A percentile compares a stretch with the other conserved stretches of the same genome.
Conservation (phyloP, 108 stramenopile genomes). For the Cylindrotheca closterium region DNA sequence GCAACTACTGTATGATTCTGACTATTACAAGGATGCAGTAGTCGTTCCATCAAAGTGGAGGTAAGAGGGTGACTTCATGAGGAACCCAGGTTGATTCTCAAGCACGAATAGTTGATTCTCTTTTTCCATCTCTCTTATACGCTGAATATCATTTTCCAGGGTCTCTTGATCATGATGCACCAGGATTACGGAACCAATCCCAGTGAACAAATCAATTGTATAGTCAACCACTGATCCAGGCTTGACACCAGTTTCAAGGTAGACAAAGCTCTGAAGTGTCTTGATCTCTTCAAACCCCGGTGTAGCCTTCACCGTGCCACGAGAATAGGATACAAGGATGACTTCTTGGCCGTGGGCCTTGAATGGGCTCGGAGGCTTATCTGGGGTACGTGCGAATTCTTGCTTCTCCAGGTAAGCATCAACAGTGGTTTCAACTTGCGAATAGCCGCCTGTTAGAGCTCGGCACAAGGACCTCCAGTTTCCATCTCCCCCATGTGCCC, state of each 20-base stretch:
- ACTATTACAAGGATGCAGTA: not conserved
- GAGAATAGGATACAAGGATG: slow-evolving; percentile 73
- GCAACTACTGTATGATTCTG: too few relatives aligned
- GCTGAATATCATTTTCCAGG: slow-evolving; percentile 57
- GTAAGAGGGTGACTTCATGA: slow-evolving; percentile 24
- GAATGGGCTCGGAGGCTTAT: slow-evolving; percentile 76
- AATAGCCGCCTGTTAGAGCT: slow-evolving; percentile 78
- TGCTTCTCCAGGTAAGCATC: slow-evolving; percentile 76
- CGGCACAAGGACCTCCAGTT: slow-evolving; percentile 84
- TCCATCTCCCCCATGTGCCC: slow-evolving; percentile 93
- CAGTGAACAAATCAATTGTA: slow-evolving; percentile 84
- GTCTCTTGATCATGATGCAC: slow-evolving; percentile 68
- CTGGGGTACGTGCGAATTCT: slow-evolving; percentile 53
- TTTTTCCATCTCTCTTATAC: slow-evolving; percentile 77
- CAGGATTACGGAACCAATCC: slow-evolving; percentile 83
- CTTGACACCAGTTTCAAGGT: slow-evolving; percentile 77
- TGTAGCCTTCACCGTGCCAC: slow-evolving; percentile 67
- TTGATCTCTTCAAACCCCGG: slow-evolving; percentile 86
- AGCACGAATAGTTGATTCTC: slow-evolving; percentile 68
- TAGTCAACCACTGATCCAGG: slow-evolving; percentile 73
- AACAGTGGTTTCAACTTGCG: slow-evolving; percentile 85
- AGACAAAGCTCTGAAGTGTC: slow-evolving; percentile 71
- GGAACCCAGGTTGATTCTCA: slow-evolving; percentile 28
- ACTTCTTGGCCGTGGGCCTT: slow-evolving; percentile 87
- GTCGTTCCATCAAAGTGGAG: not conserved